phyloP scores from a whole-genome alignment of 2,329 filamentous ascomycete genomes.

The Didymella pomorum region DNA sequence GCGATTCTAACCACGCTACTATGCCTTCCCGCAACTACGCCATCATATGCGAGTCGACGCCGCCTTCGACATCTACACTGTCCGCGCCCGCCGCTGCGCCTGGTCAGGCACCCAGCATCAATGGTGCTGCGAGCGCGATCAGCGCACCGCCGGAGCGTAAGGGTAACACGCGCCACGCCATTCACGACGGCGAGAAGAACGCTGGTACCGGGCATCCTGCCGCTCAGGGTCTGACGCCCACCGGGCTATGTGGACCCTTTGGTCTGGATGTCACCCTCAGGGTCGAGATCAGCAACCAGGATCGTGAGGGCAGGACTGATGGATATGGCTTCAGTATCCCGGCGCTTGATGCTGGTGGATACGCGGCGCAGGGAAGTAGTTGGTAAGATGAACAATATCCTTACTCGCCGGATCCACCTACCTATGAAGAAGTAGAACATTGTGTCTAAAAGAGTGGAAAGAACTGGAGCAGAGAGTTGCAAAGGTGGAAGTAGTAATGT shows the following conservation, averaged over 20 bases:
- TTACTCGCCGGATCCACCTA: no score
- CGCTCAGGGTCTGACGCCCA: conserved; percentile 58
- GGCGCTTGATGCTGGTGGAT: conserved; percentile 43
- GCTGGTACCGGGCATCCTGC: conserved; percentile 82
- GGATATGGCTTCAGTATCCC: conserved; percentile 61
- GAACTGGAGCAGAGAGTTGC: no score
- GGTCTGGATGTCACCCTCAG: conserved; percentile 59
- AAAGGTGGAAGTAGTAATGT: conserved; percentile 1
- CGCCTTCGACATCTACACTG: conserved; percentile 33
- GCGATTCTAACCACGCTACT: conserved; percentile 79
- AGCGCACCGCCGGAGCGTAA: conserved; percentile 51
- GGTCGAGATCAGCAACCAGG: conserved; percentile 57
- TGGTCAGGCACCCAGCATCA: conserved; percentile 35
- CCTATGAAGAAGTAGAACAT: no score
- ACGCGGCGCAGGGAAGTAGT: conserved; percentile 24
- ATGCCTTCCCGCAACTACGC: conserved; percentile 77
- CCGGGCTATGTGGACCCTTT: conserved; percentile 54
- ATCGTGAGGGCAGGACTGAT: conserved; percentile 56
- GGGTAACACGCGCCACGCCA: conserved; percentile 68
- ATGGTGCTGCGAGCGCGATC: conserved; percentile 40
- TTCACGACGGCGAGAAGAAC: conserved; percentile 78
- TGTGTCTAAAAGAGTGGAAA: no score
- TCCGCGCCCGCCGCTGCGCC: conserved; percentile 32
- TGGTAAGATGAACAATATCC: no score
- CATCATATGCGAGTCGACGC: conserved; percentile 64